A percentile compares a stretch with the other conserved stretches of the same genome.
phyloP scores from a whole-genome alignment of 495 filamentous ascomycete genomes.

The Xylaria palmicola region DNA sequence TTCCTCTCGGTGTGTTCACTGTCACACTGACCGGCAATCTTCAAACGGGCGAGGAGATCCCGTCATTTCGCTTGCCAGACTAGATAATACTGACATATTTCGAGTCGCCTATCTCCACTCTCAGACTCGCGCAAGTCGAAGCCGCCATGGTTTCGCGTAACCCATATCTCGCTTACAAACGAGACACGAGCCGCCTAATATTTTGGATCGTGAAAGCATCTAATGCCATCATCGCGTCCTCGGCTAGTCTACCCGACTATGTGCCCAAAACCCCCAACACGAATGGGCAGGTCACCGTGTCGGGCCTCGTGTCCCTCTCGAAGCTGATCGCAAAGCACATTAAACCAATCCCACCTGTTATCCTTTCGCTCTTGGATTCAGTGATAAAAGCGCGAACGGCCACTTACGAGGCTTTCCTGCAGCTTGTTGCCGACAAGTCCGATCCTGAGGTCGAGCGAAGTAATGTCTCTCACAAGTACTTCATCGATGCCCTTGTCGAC shows the following conservation, averaged over 20 bases:
- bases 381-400: conserved; percentile 30
- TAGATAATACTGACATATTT: too few relatives aligned
- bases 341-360: conserved; percentile 23
- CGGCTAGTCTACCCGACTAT: conserved; percentile 7
- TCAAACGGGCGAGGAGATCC: too few relatives aligned
- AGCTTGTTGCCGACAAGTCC: conserved; percentile 29
- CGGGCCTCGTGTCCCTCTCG: conserved; percentile 30
- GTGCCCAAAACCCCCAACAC: conserved; percentile 20
- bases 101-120: too few relatives aligned
- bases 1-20: too few relatives aligned
- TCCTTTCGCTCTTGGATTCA: conserved; percentile 31
- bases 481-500: conserved; percentile 39
- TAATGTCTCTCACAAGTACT: conserved; percentile 40
- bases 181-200: conserved; percentile 36
- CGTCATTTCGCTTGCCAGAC: too few relatives aligned
- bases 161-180: conserved; percentile 38
- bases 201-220: conserved; percentile 43
- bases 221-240: conserved; percentile 34
- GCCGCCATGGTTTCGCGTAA: conserved; percentile 19
- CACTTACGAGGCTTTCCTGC: conserved; percentile 25
- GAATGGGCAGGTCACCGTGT: conserved; percentile 31
- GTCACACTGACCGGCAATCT: too few relatives aligned
- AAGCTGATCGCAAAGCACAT: conserved; percentile 37
- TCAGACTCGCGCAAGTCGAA: background rate
- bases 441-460: conserved; percentile 40